Evolutionary conservation across 106 monocot species (phyloP), one percentile per base, ranked within the genome.

Genomic region (Gastrodia elata): DNA sequence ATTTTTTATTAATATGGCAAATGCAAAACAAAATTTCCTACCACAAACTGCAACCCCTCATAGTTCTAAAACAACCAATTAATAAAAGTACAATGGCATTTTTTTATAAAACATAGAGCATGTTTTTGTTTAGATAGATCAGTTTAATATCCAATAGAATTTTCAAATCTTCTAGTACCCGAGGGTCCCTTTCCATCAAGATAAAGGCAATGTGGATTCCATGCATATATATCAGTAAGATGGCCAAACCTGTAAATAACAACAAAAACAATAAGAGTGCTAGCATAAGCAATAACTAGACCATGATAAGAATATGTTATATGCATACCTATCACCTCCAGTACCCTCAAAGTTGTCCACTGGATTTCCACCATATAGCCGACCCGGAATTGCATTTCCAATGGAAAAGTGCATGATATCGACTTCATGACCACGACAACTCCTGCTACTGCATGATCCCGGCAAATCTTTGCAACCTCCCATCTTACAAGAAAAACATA

Each of bases 361-460:
- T 22, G 78, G 74, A 80, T 98, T 98, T 38, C 83, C 83, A 75
- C 98, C 98, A 85, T 98, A 98, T 65, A 98, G 71, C 37, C 93
- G 77, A 58, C 98, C 93, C 8, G 98, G 93, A 84, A 98, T 89
- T 39, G 98, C 98, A 93, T 69, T 98, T 76, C 98, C 98, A 88
- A 98, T 75, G 42, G 98, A 98, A 71, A 98, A 98, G 71, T 98
- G 98, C 91, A 98, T 93, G 28, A 98, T 84, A 65, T 98, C 97
- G 10, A 98, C 97, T 82, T 98, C 97, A 82, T 93, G 88, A 55
- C 97, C 93, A 42, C 74, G 79, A 65, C 97, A 98, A 75, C 44
- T 90, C 81, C 82, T 81, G 33, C 38, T 83, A 37, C 84, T 93
- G 78, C 97, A 98, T 71, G 79, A 78, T 72, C 83, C 86, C 65